Evolutionary conservation across 306 rosid species (phyloP).

Genomic region (Phaseolus lunatus): DNA sequence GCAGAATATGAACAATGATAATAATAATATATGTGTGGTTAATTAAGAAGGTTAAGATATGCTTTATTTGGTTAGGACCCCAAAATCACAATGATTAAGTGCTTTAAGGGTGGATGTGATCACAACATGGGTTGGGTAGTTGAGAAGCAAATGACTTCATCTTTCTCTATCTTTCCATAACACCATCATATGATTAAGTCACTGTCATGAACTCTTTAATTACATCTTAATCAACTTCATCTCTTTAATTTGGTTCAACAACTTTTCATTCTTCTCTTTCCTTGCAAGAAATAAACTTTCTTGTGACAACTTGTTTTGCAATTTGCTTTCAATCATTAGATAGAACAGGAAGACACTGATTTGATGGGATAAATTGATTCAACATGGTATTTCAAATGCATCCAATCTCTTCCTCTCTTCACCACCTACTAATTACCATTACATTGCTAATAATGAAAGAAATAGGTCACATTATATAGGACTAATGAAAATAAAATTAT

Average conservation of each 20-base stretch:
- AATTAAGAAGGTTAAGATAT: slow-evolving; percentile 59
- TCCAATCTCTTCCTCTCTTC: slow-evolving; percentile 35
- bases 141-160: slow-evolving; percentile 68
- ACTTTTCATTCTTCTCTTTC: slow-evolving; percentile 23
- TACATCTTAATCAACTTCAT: slow-evolving; percentile 44
- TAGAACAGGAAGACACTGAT: slow-evolving; percentile 26
- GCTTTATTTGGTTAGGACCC: slow-evolving; percentile 55
- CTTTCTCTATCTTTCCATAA: slow-evolving; percentile 53
- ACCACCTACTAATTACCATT: neutral
- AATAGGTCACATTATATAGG: too few species aligned
- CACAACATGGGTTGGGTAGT: slow-evolving; percentile 75
- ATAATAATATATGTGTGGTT: slow-evolving; percentile 28
- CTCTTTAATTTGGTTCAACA: slow-evolving; percentile 33
- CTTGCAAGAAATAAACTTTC: neutral
- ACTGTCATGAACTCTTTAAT: slow-evolving; percentile 49
- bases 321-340: slow-evolving; percentile 36
- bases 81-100: slow-evolving; percentile 53
- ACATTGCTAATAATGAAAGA: too few species aligned
- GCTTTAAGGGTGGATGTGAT: slow-evolving; percentile 56
- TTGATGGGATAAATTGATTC: slow-evolving; percentile 38
- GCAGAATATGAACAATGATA: neutral
- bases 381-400: slow-evolving; percentile 46
- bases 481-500: too few species aligned
- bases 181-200: slow-evolving; percentile 57
- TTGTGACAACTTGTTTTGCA: slow-evolving; percentile 34